Evolutionary conservation across 768 basidiomycete species (phyloP), one percentile per base, ranked within the genome.

Genomic region (Auricularia heimuer): DNA sequence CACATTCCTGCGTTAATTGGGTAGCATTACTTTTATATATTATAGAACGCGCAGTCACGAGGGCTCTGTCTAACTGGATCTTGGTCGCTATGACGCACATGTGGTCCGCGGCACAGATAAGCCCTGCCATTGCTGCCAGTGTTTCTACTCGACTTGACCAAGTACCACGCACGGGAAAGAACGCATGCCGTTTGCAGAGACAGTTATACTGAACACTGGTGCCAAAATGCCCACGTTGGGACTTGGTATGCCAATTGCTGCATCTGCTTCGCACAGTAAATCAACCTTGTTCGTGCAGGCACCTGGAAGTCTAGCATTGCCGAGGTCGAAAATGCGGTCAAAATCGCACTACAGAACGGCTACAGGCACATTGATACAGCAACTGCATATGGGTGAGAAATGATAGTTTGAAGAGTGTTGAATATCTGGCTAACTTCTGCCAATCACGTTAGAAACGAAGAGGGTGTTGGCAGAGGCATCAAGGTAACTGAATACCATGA

Each of bases 391-490:
- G 75, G 80, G 47, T 51, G 18, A 51, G 47, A 6, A 16, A 8
- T 11, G 21, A 29, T 29, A 29, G 29, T 29, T 51, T 51, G 47
- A 21, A 6, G 47, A 16, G 18, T 12, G n/a, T 2, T 29, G 2
- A 29, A 29, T 29, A 2, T 29, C 29, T 29, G 29, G 29, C 18
- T 56, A 12, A 14, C 58, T 51, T 3, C 18, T 35, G 12, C 34
- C 35, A 65, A 14, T 4, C 14, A 6, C 16, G 14, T 51, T 51
- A 51, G 76, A 62, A 94, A 93, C 71, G 90, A 94, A 75, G 77
- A 79, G 44, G 90, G 91, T 74, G 93, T 95, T 54, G 93, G 92
- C 16, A 70, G 84, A 64, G 93, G 92, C 33, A 87, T 94, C 77
- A 86, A 51, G 47, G 47, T 21, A 21, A 29, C 39, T 8, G 21